These are phyloP conservation scores for Solanum phureja DNA, from an alignment of 257 asterid species.

Conservation along the genomic window DNA sequence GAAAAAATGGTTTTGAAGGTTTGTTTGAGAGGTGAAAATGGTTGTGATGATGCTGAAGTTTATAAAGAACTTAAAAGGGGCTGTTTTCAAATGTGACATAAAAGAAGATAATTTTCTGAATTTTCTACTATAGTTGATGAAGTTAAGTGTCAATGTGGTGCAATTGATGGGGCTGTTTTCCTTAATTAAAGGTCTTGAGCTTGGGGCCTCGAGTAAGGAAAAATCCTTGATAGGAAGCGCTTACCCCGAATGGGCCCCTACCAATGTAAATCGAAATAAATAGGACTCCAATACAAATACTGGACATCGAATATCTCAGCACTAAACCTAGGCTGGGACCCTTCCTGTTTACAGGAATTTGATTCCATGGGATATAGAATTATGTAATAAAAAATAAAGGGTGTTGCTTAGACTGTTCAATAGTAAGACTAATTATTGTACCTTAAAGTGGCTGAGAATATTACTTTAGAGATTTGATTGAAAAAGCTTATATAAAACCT, in stretches of 20 bases:
- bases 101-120: neutral
- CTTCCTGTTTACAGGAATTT: neutral
- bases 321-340: too few relatives aligned
- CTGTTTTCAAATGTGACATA: neutral
- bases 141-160: neutral
- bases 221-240: rapidly evolving
- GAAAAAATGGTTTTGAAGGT: neutral
- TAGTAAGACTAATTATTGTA: neutral
- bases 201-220: too few relatives aligned
- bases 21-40: neutral
- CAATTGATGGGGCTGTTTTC: too few relatives aligned
- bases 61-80: neutral
- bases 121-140: neutral
- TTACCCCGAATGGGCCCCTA: rapidly evolving
- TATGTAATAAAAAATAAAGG: neutral
- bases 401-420: neutral
- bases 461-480: neutral
- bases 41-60: neutral
- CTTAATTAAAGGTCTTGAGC: too few relatives aligned
- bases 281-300: too few relatives aligned
- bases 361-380: neutral
- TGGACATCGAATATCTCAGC: too few relatives aligned
- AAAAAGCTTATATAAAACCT: neutral
- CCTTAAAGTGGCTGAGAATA: neutral
- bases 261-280: too few relatives aligned